Base-by-base conservation (phyloP, 2,329 filamentous ascomycete species). In the Fusarium phyllophilum region DNA sequence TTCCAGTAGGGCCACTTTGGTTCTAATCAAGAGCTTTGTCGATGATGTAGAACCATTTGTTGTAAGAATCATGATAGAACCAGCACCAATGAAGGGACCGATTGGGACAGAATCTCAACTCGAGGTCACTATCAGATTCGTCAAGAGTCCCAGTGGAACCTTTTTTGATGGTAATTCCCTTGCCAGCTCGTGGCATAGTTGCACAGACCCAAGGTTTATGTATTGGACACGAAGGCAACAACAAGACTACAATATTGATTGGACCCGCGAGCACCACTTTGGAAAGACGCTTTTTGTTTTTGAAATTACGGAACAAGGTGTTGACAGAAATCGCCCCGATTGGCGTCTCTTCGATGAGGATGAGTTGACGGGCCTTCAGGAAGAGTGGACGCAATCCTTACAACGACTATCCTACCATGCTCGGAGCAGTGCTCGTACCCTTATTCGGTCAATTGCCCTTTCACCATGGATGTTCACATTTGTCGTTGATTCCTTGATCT, bases 81-180 rank as follows among this genome's bases (percentile, higher is more conserved):
- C 15, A 17, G 6, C 9, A 10, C n/a, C 41, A 12, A 11, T 0
- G 1, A 11, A 17, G 22, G 22, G n/a, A 3, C 14, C 4, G 15
- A 7, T 8, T 17, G 10, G 6, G 41, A n/a, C 41, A 42, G 41
- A 17, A 17, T 17, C 6, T n/a, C 14, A 42, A 2, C 0, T 15
- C 14, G 14, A n/a, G 1, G 41, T 22, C 22, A n/a, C 7, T 1
- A 11, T 45, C 42, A 26, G 7, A 18, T 26, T 45, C 11, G 11
- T 45, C 17, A 2, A 13, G 10, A 18, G 1, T 24, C 8, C 0
- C 0, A 0, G 5, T 9, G n/a, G n/a, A 18, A 18, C 11, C 0
- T 13, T 26, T 7, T 45, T 26, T 2, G n/a, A 26, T 17, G n/a
- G 42, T 13, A 5, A 6, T 6, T 26, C 42, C 11, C 17, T 45